Percentiles rank a stretch among this genome's conserved stretches.
Conservation (phyloP, 257 asterid genomes). For the Mitragyna speciosa region DNA sequence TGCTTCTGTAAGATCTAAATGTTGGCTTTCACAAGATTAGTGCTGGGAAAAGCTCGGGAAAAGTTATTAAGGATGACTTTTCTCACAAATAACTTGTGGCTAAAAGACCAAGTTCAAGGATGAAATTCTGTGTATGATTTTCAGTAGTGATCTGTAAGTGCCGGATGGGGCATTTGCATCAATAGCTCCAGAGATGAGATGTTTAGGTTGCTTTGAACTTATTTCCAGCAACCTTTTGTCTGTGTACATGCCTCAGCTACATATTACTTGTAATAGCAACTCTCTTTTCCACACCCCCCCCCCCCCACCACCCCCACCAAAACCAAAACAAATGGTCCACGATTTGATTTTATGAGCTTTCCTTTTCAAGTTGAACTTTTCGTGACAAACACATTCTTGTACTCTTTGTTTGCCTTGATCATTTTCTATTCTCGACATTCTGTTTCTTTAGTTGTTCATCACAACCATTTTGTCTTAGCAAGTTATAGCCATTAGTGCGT, state of each 20-base stretch:
- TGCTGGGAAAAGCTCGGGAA: not conserved
- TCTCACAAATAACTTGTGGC: not conserved
- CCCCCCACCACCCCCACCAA: no score
- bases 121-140: not conserved
- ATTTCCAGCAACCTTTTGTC: not conserved
- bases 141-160: not conserved
- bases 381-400: no score
- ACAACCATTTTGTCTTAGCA: not conserved
- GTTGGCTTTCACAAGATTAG: not conserved
- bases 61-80: not conserved
- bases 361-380: not conserved
- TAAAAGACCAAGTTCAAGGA: not conserved
- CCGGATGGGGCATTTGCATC: not conserved
- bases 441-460: not conserved
- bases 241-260: not conserved
- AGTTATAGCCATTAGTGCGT: not conserved
- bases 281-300: not conserved
- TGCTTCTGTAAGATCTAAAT: not conserved
- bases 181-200: not conserved
- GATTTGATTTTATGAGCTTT: not conserved
- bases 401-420: not conserved
- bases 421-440: not conserved
- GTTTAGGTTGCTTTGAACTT: not conserved
- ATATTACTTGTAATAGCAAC: not conserved
- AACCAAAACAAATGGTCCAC: no score